phyloP scores from a whole-genome alignment of 148 eudicot species.

The Nepenthes gracilis region DNA sequence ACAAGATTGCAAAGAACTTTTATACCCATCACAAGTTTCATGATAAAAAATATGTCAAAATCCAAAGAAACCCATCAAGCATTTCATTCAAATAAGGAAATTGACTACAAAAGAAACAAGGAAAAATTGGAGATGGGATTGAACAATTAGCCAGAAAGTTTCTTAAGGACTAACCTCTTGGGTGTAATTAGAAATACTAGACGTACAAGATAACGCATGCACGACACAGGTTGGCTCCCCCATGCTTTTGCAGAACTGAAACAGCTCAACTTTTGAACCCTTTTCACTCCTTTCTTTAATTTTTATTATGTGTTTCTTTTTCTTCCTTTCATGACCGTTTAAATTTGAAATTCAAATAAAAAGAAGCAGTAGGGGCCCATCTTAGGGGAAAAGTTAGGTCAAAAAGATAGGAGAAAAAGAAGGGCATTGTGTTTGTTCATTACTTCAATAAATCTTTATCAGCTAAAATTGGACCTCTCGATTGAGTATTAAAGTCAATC shows the following conservation, averaged over 20 bases:
- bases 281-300: slow-evolving; percentile 1
- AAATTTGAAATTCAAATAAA: slow-evolving; percentile 37
- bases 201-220: slow-evolving; percentile 37
- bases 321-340: slow-evolving; percentile 1
- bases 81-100: neutral
- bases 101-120: no score
- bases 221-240: slow-evolving; percentile 49
- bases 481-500: no score
- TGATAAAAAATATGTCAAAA: no score
- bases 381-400: slow-evolving; percentile 9
- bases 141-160: neutral
- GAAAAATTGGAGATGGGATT: neutral
- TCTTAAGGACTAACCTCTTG: slow-evolving; percentile 22
- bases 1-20: no score
- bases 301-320: neutral
- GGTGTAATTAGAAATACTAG: slow-evolving; percentile 21
- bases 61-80: neutral
- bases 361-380: slow-evolving; percentile 5
- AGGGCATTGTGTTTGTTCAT: slow-evolving; percentile 12
- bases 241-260: slow-evolving; percentile 15
- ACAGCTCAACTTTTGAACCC: slow-evolving; percentile 1
- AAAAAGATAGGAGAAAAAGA: slow-evolving; percentile 9
- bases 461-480: slow-evolving; percentile 3
- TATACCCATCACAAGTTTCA: no score
- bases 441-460: slow-evolving; percentile 4